Base-by-base conservation (phyloP, 192 early-diverging fungal genomes). In the Neocallimastix lanati region DNA sequence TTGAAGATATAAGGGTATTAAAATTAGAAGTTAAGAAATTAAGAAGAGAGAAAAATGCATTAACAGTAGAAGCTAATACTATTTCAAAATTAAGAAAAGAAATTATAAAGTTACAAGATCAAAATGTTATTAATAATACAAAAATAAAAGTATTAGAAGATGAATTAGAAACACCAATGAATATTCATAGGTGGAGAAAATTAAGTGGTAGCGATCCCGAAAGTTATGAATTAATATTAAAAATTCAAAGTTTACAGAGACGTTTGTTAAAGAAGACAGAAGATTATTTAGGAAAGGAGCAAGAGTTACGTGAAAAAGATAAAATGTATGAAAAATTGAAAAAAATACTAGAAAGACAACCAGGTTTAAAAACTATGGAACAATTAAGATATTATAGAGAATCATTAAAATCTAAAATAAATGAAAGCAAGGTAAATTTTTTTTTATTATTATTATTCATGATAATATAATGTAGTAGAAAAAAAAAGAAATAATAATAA, bases 141-240 rank as follows among this genome's bases (percentile, higher is more conserved):
- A 76, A 88, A 27, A 88, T 91, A 6, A 88, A 88, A 77, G 87
- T 91, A 50, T 82, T 91, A 35, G 89, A 91, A 84, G 88, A 86
- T 88, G 89, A 91, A 80, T 84, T 91, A 29, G 87, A 88, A 79
- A 89, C 88, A 28, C 89, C 89, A 27, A 84, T 91, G 84, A 91
- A 91, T 81, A 86, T 91, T 35, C 89, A 91, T 77, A 80, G 89
- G 58, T 91, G 89, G 89, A 80, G 89, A 28, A 88, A 88, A 78
- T 84, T 91, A 14, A 82, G 87, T 28, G 89, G 89, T 15, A 85
- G 84, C 29, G 89, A 91, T 78, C 89, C 89, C 11, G 85, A 86
- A 29, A 91, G 88, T 13, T 89, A 82, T 76, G 89, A 88, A 77
- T 85, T 91, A 28, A 88, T 91, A 37, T 86, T 86, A 29, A 91